Base-by-base conservation (phyloP, 768 basidiomycete species). In the Tricholoma bakamatsutake region DNA sequence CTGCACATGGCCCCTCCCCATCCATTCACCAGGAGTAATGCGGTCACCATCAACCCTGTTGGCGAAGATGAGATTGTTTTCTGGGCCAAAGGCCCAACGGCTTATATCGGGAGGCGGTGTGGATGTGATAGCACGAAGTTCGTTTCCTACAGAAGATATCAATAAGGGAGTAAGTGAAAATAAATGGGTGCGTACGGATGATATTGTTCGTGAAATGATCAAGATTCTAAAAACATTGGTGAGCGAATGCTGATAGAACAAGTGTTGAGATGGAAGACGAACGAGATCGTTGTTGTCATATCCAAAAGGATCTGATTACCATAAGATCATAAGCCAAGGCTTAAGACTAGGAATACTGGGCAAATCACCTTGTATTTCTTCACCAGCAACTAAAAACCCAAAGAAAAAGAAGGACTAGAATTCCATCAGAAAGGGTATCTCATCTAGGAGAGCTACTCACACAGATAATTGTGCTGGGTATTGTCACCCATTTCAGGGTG, bases 271-370 rank as follows among this genome's bases (percentile, higher is more conserved):
- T 7, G 2, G 17, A 31, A 31, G 3, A 68, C 79, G 58, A 58
- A 83, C 81, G 54, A 88, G 73, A 61, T 88, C 87, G 64, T 88
- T 88, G 67, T 83, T 85, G 69, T 87, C 87, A 62, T 87, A 87
- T 51, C 85, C 76, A 54, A 78, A 78, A 37, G 77, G 77, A 67
- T 78, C 78, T 78, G 57, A 18, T 17, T 49, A 13, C 3, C 3
- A 24, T 24, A 34, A n/a, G n/a, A n/a, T n/a, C 47, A 21, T 49
- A 35, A 35, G 39, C 17, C 40, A 52, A 15, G 53, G 6, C n/a
- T 50, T 51, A 28, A 50, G 49, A 50, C 37, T 52, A 24, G 37
- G 51, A 18, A 51, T 35, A 48, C 28, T 47, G 54, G 62, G 34
- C 17, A 33, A 71, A 82, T 62, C 57, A 86, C 85, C 85, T 68